These are phyloP conservation scores for Candida sonorensis DNA, from an alignment of 805 yeast species.

Conservation along the genomic window DNA sequence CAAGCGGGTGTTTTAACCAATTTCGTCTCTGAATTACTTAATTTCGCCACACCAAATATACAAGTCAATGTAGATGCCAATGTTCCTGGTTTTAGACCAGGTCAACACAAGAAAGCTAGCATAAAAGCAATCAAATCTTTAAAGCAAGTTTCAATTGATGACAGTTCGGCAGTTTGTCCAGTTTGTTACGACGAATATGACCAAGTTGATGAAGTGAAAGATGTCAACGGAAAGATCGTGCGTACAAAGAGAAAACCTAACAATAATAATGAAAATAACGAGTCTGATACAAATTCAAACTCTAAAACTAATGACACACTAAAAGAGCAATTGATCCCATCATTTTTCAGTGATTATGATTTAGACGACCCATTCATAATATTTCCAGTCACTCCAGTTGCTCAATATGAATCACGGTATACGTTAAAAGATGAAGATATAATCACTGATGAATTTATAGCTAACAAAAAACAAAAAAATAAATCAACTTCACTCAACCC, in stretches of 20 bases:
- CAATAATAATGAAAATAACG: background rate
- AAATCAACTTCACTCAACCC: background rate
- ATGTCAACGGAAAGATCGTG: background rate
- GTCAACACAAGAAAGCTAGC: background rate
- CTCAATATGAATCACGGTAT: slow-evolving; percentile 13
- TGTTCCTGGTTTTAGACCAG: no score
- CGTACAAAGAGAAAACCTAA: background rate
- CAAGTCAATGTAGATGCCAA: no score
- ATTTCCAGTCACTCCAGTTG: slow-evolving; percentile 24
- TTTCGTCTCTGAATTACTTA: background rate
- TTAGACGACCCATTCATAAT: slow-evolving; percentile 19
- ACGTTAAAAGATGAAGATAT: slow-evolving; percentile 6
- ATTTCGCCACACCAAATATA: background rate
- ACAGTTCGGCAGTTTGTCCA: background rate
- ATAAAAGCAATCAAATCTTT: background rate
- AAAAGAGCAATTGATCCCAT: slow-evolving; percentile 7
- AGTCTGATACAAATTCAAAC: background rate
- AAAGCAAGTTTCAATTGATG: background rate
- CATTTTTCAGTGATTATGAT: slow-evolving; percentile 13
- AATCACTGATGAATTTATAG: slow-evolving; percentile 1
- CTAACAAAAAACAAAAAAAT: background rate
- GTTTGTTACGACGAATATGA: background rate
- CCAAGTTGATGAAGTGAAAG: background rate
- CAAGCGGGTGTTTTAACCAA: background rate
- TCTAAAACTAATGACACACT: background rate